Evolutionary conservation across 495 filamentous ascomycete genomes (phyloP).

Genomic region (Penicillium turbatum): DNA sequence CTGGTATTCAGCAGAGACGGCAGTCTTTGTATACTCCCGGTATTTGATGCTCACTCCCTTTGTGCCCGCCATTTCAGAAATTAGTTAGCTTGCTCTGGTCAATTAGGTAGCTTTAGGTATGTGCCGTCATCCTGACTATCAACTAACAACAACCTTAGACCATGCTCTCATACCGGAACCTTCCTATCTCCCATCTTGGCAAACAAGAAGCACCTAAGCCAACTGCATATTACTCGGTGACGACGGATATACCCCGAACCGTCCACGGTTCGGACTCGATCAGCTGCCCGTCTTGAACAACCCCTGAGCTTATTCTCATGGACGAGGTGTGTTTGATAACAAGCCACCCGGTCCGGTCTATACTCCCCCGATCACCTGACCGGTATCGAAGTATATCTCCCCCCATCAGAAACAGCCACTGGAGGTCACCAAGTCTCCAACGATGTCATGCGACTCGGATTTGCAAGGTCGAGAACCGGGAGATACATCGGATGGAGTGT

Average conservation of each 20-base stretch:
- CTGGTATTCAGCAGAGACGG: too few relatives aligned
- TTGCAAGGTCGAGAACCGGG: constrained; percentile 6
- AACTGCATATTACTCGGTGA: neutral
- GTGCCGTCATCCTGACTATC: too few relatives aligned
- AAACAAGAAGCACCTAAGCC: constrained; percentile 2
- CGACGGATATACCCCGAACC: constrained; percentile 3
- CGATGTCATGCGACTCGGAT: constrained; percentile 12
- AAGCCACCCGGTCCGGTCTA: constrained; percentile 21
- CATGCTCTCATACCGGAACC: too few relatives aligned
- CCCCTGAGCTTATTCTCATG: neutral
- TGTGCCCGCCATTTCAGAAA: too few relatives aligned
- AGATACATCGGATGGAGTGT: constrained; percentile 5
- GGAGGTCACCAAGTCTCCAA: constrained; percentile 9
- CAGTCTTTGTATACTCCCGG: too few relatives aligned
- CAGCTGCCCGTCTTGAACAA: constrained; percentile 7
- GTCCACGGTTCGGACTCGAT: constrained; percentile 1
- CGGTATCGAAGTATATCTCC: constrained; percentile 22
- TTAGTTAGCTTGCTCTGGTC: too few relatives aligned
- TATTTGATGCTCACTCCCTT: too few relatives aligned
- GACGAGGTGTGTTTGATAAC: constrained; percentile 10
- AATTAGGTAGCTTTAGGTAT: too few relatives aligned
- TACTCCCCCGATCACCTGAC: constrained; percentile 23
- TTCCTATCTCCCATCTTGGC: neutral
- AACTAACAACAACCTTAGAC: too few relatives aligned
- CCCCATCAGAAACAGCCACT: constrained; percentile 19